Percentiles rank a stretch among this genome's conserved stretches.
These are phyloP conservation scores for Dactylellina leptospora DNA, from an alignment of 2,329 filamentous ascomycete species.

Conservation along the genomic window DNA sequence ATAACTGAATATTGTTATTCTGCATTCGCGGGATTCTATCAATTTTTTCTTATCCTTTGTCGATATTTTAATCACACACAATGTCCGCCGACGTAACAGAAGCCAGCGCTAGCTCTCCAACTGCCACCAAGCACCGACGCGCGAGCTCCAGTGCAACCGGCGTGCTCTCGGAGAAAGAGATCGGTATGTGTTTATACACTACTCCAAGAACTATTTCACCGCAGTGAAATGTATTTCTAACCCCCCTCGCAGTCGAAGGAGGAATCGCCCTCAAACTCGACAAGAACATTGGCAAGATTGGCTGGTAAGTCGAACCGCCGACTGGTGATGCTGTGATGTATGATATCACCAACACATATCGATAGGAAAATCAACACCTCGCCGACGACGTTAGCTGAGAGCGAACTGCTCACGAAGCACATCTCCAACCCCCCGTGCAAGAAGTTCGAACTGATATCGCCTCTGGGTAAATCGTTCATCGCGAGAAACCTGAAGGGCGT, in stretches of 20 bases:
- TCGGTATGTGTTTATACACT: constrained; percentile 18
- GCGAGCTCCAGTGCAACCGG: constrained; percentile 32
- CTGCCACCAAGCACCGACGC: constrained; percentile 17
- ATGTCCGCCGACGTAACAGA: constrained; percentile 45
- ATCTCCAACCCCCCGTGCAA: constrained; percentile 85
- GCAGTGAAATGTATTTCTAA: background rate
- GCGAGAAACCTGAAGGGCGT: constrained; percentile 93
- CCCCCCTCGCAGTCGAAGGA: background rate
- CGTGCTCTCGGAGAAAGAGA: constrained; percentile 22
- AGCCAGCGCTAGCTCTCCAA: constrained; percentile 6
- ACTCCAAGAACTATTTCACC: background rate
- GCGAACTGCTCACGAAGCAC: constrained; percentile 80
- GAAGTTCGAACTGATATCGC: constrained; percentile 91
- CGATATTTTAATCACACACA: constrained; percentile 29
- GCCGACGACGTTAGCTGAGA: constrained; percentile 73
- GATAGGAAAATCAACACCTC: constrained; percentile 93
- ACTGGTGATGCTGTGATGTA: constrained; percentile 14
- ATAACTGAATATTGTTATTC: background rate
- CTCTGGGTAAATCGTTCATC: constrained; percentile 81
- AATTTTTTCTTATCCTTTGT: no score
- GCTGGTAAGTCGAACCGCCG: constrained; percentile 1
- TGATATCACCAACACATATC: background rate
- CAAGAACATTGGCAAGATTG: background rate
- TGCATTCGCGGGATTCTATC: background rate
- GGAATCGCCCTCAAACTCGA: background rate